Evolutionary conservation across 768 basidiomycete species (phyloP), one percentile per base, ranked within the genome.

Genomic region (Termitomyces sp.): DNA sequence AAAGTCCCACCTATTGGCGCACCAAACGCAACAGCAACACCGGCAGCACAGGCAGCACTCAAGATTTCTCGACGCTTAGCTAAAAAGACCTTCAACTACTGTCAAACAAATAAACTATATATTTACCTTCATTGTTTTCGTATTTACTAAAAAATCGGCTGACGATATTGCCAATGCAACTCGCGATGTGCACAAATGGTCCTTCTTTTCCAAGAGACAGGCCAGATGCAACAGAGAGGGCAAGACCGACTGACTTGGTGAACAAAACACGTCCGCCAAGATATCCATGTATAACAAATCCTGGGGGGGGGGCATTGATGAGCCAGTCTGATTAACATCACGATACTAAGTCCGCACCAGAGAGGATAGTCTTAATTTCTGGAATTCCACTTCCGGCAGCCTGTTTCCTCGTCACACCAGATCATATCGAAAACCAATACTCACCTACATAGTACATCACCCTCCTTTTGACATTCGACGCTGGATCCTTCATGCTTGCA

Each of bases 211-310:
- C 94, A 15, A 98, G 77, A 2, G 90, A 87, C 19, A 98, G 75
- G 0, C 97, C 97, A 0, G 93, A 94, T 3, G 91, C 95, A 21
- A 98, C 95, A 4, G 91, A 88, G 1, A 99, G 76, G 0, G 94
- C 84, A 53, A 99, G 71, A 11, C 95, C 96, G 22, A 96, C 78
- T 6, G 89, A 80, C 68, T 99, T 99, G 4, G 90, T 93, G 67
- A 94, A 86, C 45, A 99, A 72, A 0, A 89, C 91, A 57, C 93
- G 86, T 24, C 78, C 87, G 22, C 97, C 97, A 37, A 99, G 87
- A 68, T 96, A 99, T 17, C 97, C 97, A 58, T 97, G 93, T 54
- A 99, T 97, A 24, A 98, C 95, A 65, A 97, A 98, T 35, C 95
- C 93, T 84, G 24, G 15, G 2, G 11, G 3, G 22, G 17, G 11